Percentiles rank a stretch among this genome's conserved stretches.
Evolutionary conservation across 2,329 filamentous ascomycete species (phyloP).

Genomic region (Trichoderma koningii): DNA sequence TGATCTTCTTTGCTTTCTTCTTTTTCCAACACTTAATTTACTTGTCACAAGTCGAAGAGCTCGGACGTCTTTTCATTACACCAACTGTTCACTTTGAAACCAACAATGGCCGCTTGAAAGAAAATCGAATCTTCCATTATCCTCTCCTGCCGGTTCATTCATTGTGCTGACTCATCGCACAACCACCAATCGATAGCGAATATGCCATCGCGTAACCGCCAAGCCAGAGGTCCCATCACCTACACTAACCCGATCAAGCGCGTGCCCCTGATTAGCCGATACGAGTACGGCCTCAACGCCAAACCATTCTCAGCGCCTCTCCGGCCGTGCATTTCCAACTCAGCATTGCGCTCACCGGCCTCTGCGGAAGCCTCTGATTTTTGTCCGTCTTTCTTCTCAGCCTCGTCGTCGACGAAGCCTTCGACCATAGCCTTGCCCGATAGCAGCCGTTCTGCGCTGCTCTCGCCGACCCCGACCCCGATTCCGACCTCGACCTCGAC

Average conservation of each 20-base stretch:
- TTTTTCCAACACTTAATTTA: neutral
- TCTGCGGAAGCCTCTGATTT: conserved; percentile 1
- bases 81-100: neutral
- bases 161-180: conserved; percentile 2
- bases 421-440: neutral
- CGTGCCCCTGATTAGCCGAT: conserved; percentile 28
- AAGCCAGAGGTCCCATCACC: conserved; percentile 2
- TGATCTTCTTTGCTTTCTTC: neutral
- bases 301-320: conserved; percentile 24
- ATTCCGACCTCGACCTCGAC: too few relatives aligned
- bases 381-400: neutral
- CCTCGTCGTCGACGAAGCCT: neutral
- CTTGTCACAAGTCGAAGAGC: neutral
- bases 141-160: neutral
- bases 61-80: neutral
- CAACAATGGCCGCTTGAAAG: conserved; percentile 3
- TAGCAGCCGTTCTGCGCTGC: conserved; percentile 5
- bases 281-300: conserved; percentile 23
- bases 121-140: neutral
- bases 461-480: neutral
- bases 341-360: conserved; percentile 22
- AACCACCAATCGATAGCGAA: neutral
- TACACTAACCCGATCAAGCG: conserved; percentile 28
- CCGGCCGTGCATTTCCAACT: conserved; percentile 12
- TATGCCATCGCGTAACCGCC: conserved; percentile 14